Conservation (phyloP, 2,329 filamentous ascomycete species). For the Dactylellina sp. region DNA sequence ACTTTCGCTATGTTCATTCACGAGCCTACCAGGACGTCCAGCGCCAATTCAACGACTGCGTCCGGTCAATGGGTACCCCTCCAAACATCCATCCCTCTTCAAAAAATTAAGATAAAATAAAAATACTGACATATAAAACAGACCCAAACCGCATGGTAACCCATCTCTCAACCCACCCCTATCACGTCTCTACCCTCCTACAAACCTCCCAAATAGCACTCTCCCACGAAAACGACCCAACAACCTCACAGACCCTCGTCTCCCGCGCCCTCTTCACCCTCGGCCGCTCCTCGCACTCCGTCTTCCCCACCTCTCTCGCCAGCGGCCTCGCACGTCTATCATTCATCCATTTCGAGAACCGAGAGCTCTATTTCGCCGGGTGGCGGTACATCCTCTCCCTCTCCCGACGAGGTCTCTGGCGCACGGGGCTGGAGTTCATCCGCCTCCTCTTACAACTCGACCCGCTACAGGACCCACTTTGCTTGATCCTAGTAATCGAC, state of each 20-base stretch:
- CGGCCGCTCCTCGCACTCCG: constrained; percentile 85
- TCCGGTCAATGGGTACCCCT: constrained; percentile 74
- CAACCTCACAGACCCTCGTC: constrained; percentile 85
- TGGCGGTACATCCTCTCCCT: constrained; percentile 90
- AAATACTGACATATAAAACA: constrained; percentile 33
- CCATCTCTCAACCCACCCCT: constrained; percentile 80
- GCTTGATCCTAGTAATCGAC: constrained; percentile 82
- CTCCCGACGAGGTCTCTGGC: constrained; percentile 89
- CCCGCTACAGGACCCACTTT: constrained; percentile 81
- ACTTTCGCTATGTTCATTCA: constrained; percentile 84
- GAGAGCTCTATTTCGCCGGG: constrained; percentile 89
- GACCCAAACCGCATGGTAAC: constrained; percentile 85
- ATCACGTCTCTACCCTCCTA: constrained; percentile 92
- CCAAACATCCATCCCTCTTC: not conserved
- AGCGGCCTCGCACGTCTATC: constrained; percentile 83
- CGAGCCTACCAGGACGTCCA: constrained; percentile 79
- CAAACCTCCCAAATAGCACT: constrained; percentile 93
- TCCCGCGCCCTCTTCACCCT: constrained; percentile 94
- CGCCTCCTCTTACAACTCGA: constrained; percentile 83
- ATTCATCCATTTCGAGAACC: constrained; percentile 84
- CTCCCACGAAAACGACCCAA: constrained; percentile 83
- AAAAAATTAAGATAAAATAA: not conserved
- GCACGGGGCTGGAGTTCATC: constrained; percentile 92
- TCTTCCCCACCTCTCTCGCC: constrained; percentile 80
- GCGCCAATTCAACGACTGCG: constrained; percentile 78